Evolutionary conservation across 164 flowering plant genomes (phyloP).

Genomic region (Sedum album): DNA sequence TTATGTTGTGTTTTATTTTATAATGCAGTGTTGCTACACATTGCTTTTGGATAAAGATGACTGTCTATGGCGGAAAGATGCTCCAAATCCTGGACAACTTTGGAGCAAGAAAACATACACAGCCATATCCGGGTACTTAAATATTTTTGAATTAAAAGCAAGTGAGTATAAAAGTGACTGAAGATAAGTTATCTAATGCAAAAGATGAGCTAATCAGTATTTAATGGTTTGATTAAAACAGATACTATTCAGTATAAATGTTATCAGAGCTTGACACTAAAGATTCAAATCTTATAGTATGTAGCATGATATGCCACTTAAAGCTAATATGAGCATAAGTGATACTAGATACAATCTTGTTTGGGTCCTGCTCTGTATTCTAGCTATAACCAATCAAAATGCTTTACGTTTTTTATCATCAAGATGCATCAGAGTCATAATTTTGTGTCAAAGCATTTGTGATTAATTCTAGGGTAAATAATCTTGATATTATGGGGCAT

Average conservation of each 20-base stretch:
- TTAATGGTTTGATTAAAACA: conserved; percentile 5
- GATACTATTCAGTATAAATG: not conserved
- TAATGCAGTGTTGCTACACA: not conserved
- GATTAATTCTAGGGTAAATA: too few relatives aligned
- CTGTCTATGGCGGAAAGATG: conserved; percentile 1
- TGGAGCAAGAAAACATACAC: conserved; percentile 1
- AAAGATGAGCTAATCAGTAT: not conserved
- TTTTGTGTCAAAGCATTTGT: too few relatives aligned
- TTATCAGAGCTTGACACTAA: not conserved
- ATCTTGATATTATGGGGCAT: too few relatives aligned
- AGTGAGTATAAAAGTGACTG: not conserved
- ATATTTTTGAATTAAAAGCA: not conserved
- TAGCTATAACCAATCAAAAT: too few relatives aligned
- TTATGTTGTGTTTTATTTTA: not conserved
- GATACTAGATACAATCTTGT: too few relatives aligned
- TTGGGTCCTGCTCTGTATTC: too few relatives aligned
- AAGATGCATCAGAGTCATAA: too few relatives aligned
- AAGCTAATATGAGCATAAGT: too few relatives aligned
- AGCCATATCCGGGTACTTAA: not conserved
- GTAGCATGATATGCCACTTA: too few relatives aligned
- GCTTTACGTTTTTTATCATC: too few relatives aligned
- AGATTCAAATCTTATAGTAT: too few relatives aligned
- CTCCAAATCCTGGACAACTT: not conserved
- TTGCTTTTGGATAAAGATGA: not conserved
- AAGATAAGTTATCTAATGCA: conserved; percentile 3